phyloP scores from a whole-genome alignment of 2,329 filamentous ascomycete genomes.

The Talaromyces islandicus region DNA sequence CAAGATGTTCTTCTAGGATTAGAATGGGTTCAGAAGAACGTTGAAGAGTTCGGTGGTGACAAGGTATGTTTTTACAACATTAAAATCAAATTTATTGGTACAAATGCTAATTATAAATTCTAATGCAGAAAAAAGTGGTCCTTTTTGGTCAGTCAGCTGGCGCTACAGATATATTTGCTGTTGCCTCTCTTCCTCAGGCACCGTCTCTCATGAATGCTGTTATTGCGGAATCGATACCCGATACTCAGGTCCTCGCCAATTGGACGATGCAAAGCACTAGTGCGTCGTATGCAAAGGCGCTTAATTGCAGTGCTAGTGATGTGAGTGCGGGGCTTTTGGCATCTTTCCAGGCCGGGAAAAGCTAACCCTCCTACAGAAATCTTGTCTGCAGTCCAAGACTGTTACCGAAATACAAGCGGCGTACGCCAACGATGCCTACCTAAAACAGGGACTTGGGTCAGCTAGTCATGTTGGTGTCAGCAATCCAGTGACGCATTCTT shows the following conservation, averaged over 20 bases:
- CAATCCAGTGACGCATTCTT: slow-evolving; percentile 4
- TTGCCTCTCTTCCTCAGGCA: slow-evolving; percentile 11
- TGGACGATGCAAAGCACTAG: slow-evolving; percentile 9
- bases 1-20: slow-evolving; percentile 16
- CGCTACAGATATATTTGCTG: slow-evolving; percentile 6
- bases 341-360: background rate
- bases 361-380: slow-evolving; percentile 10
- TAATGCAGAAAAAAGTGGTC: slow-evolving; percentile 8
- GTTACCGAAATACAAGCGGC: slow-evolving; percentile 9
- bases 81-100: background rate
- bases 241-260: slow-evolving; percentile 2
- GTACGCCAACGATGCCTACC: slow-evolving; percentile 3
- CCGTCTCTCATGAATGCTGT: slow-evolving; percentile 13
- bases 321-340: background rate
- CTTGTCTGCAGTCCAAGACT: slow-evolving; percentile 16
- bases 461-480: background rate
- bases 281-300: background rate
- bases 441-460: background rate
- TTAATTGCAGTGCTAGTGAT: slow-evolving; percentile 4
- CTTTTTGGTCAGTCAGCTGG: slow-evolving; percentile 13
- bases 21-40: slow-evolving; percentile 22
- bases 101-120: background rate
- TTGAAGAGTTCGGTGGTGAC: slow-evolving; percentile 24
- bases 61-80: slow-evolving; percentile 6
- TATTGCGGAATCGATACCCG: slow-evolving; percentile 17